phyloP scores from a whole-genome alignment of 805 yeast genomes.

The Starmerella asiatica region DNA sequence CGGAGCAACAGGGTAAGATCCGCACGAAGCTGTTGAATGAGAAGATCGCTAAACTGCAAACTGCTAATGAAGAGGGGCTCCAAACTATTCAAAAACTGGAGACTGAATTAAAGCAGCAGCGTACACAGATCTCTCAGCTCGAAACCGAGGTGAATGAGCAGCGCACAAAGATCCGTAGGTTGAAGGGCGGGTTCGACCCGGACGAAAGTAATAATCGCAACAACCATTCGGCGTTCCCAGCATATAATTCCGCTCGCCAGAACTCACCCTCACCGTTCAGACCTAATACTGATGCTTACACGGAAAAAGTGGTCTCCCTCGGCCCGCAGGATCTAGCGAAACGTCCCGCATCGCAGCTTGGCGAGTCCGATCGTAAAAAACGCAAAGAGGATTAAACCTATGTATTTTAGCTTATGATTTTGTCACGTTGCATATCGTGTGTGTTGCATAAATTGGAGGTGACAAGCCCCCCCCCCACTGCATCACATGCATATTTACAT shows the following conservation, averaged over 20 bases:
- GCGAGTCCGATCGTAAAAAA: slow-evolving; percentile 13
- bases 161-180: slow-evolving; percentile 15
- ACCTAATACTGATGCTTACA: neutral
- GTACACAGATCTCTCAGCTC: neutral
- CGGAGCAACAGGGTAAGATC: slow-evolving; percentile 16
- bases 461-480: too few relatives aligned
- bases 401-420: too few relatives aligned
- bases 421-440: too few relatives aligned
- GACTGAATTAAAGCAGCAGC: too few relatives aligned
- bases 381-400: slow-evolving; percentile 12
- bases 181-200: slow-evolving; percentile 17
- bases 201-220: neutral
- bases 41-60: slow-evolving; percentile 34
- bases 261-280: too few relatives aligned
- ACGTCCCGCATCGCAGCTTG: slow-evolving; percentile 3
- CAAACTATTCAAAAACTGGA: neutral
- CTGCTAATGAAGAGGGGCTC: neutral
- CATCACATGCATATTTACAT: too few relatives aligned
- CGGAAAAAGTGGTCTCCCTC: neutral
- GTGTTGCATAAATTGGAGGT: too few relatives aligned
- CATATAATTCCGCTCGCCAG: neutral
- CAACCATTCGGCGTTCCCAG: neutral
- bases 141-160: neutral
- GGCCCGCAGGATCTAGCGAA: slow-evolving; percentile 3
- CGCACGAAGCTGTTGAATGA: slow-evolving; percentile 36